Base-by-base conservation (phyloP, 2,329 filamentous ascomycete species). In the Aureobasidium leucospermi region DNA sequence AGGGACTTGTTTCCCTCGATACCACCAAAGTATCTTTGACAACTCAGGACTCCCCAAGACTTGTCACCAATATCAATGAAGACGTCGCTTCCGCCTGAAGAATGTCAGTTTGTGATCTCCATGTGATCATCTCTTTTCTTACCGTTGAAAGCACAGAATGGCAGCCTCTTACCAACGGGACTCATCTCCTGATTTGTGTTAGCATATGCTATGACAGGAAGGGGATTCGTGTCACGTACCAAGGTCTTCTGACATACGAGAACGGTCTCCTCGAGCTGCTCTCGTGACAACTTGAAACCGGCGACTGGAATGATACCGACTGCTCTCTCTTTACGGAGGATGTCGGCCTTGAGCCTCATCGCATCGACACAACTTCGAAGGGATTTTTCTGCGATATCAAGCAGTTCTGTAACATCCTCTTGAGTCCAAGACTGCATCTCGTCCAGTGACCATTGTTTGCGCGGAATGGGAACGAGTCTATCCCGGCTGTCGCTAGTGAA, bases 41-140 rank as follows among this genome's bases (percentile, higher is more conserved):
- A 96, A 4, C 92, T 90, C 36, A 89, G 81, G 2, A 99, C 94
- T 64, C 94, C 94, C 88, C 92, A 96, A 57, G 87, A 91, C 76
- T 99, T 99, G 76, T 99, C 94, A 59, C 94, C 94, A 69, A 99
- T 96, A 72, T 99, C 94, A 58, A 99, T 92, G 74, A 99, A 99
- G 43, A 97, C 91, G 72, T 99, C 94, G 63, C 94, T 93, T 10
- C 94, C 94, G 58, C 93, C 79, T 81, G 46, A 1, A 11, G 11
- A n/a, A 9, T 31, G 31, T 57, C 13, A 52, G 43, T 51, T n/a
- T 45, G 46, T 43, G 34, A n/a, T n/a, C 6, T 13, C 10, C 13
- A 29, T 29, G 4, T 19, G 9, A 1, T 3, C 31, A 29, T 39
- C 3, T 16, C 29, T 38, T 31, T 16, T 28, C 65, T 38, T 69